Base-by-base conservation (phyloP, 495 filamentous ascomycete species). In the Articulospora tetracladia region DNA sequence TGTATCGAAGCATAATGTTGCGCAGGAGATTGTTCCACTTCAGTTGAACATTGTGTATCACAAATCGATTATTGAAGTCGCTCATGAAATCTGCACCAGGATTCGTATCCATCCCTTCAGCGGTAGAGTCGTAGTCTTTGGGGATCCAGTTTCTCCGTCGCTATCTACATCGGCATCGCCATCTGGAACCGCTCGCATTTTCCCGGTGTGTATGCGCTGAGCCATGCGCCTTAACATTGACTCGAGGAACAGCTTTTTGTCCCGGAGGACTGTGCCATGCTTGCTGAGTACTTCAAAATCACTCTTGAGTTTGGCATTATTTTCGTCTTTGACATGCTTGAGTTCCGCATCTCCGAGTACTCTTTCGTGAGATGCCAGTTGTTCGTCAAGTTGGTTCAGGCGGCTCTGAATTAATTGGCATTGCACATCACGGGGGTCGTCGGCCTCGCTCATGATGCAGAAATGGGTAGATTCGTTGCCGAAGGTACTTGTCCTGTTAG, bases 21-120 rank as follows among this genome's bases (percentile, higher is more conserved):
- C 94, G 84, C 22, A 98, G 77, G 1, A 92, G 85, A 68, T 98
- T 98, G 73, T 95, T 98, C 94, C 94, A 98, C 71, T 98, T 98
- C 28, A 98, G 76, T 66, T 98, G 94, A 66, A 92, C 83, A 68
- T 98, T 98, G 77, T 98, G 94, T 24, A 98, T 87, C 64, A 98
- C 92, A 75, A 98, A 98, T 20, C 95, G 88, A 67, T 98, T 98
- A 72, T 95, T 95, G 82, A 97, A 98, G 72, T 97, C 92, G 32
- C 64, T 68, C 27, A 66, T 48, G 23, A 67, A 67, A 10, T 67
- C 65, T 20, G 39, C 60, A 26, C 57, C 28, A 46, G 65, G 65
- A 60, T 59, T 60, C 24, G 32, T 63, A 22, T 67, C 65, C 50
- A 68, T 59, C 6, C 49, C 60, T 52, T 61, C 51, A n/a, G 57